phyloP scores from a whole-genome alignment of 2,329 filamentous ascomycete species.

The Tolypocladium album region DNA sequence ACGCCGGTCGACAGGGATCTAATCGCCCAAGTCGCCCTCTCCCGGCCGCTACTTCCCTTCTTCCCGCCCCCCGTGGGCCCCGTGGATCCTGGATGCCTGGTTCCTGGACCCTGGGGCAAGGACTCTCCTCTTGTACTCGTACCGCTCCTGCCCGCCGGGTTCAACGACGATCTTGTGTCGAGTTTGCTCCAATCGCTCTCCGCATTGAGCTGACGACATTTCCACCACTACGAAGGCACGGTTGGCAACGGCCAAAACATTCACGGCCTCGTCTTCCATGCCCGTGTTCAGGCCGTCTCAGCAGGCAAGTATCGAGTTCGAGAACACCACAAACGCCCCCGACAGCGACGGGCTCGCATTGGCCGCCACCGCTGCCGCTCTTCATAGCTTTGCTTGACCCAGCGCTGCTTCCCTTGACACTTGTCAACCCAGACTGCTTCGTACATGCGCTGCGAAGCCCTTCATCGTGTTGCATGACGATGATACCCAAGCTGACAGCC shows the following conservation, averaged over 20 bases:
- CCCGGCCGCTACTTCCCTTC: slow-evolving; percentile 1
- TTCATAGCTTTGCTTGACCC: neutral
- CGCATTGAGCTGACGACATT: neutral
- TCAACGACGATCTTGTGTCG: neutral
- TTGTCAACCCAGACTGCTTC: neutral
- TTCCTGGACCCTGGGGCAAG: neutral
- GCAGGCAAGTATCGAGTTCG: too few species aligned
- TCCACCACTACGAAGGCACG: neutral
- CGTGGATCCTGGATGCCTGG: neutral
- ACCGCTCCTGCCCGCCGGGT: neutral
- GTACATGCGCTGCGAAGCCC: neutral
- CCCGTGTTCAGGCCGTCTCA: neutral
- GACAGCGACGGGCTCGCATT: neutral
- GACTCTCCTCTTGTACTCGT: neutral
- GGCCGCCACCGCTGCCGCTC: neutral
- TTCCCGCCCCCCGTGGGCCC: neutral
- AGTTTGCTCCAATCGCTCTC: neutral
- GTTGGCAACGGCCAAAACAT: neutral
- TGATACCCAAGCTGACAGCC: neutral
- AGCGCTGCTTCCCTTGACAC: neutral
- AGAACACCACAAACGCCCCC: neutral
- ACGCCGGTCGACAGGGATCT: slow-evolving; percentile 21
- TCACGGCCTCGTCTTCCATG: neutral
- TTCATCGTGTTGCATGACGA: neutral
- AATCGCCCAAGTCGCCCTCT: slow-evolving; percentile 24